phyloP scores from a whole-genome alignment of 2,329 filamentous ascomycete genomes.

The Paramyrothecium sp. region DNA sequence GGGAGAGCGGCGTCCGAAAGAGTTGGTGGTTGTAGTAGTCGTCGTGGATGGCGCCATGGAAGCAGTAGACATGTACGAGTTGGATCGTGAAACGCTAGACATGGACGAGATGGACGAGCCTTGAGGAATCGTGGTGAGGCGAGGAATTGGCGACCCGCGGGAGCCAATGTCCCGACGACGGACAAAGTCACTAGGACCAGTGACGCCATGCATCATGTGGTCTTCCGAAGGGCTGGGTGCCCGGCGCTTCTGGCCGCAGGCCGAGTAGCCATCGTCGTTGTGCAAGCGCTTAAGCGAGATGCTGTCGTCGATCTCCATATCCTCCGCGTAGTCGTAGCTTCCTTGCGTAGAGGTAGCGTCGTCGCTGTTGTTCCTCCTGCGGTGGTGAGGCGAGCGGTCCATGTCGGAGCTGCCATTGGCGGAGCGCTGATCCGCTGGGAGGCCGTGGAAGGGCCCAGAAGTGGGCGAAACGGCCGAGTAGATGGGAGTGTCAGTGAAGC shows the following conservation, averaged over 20 bases:
- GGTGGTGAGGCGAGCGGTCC: slow-evolving; percentile 45
- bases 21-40: slow-evolving; percentile 40
- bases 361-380: slow-evolving; percentile 52
- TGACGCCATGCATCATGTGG: slow-evolving; percentile 33
- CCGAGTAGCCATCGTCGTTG: slow-evolving; percentile 44
- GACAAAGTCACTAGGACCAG: slow-evolving; percentile 40
- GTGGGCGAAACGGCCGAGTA: slow-evolving; percentile 48
- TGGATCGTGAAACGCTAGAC: slow-evolving; percentile 41
- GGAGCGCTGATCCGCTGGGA: slow-evolving; percentile 39
- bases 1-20: slow-evolving; percentile 46
- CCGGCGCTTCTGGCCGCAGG: slow-evolving; percentile 50
- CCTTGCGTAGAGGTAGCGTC: slow-evolving; percentile 45
- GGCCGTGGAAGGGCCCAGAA: slow-evolving; percentile 37
- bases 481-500: slow-evolving; percentile 43
- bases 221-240: slow-evolving; percentile 56
- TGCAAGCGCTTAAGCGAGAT: slow-evolving; percentile 48
- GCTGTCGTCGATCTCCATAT: slow-evolving; percentile 52
- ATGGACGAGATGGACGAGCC: slow-evolving; percentile 41
- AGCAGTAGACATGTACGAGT: slow-evolving; percentile 46
- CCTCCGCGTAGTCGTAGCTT: slow-evolving; percentile 41
- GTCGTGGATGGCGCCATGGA: slow-evolving; percentile 41
- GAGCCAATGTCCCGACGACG: slow-evolving; percentile 47
- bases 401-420: slow-evolving; percentile 42
- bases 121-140: slow-evolving; percentile 45
- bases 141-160: slow-evolving; percentile 52